These are phyloP conservation scores for Nothopassalora personata DNA, from an alignment of 2,329 filamentous ascomycete genomes.

Conservation along the genomic window DNA sequence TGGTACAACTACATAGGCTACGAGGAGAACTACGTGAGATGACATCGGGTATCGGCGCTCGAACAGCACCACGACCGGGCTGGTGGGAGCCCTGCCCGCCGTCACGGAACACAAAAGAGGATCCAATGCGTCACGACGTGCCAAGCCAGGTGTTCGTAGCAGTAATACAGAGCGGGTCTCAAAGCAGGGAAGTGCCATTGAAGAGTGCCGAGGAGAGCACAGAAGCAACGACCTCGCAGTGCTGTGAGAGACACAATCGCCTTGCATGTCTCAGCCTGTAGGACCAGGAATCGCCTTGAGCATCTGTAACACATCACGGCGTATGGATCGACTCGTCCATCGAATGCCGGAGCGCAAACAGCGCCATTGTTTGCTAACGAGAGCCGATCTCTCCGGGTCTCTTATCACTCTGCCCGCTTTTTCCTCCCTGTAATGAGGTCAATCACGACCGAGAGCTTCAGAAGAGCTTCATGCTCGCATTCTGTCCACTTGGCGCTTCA, in stretches of 20 bases:
- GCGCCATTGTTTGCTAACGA: neutral
- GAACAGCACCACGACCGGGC: neutral
- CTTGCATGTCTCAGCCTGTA: neutral
- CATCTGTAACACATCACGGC: neutral
- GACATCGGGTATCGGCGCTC: neutral
- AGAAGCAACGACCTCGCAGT: neutral
- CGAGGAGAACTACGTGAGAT: neutral
- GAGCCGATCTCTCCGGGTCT: neutral
- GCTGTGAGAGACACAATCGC: neutral
- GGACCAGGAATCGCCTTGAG: neutral
- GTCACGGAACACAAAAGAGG: neutral
- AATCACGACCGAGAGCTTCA: neutral
- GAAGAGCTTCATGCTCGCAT: conserved; percentile 40
- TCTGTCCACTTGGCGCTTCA: conserved; percentile 34
- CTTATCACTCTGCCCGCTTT: neutral
- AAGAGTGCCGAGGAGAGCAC: neutral
- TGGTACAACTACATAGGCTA: neutral
- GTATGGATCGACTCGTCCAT: neutral
- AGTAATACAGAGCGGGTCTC: neutral
- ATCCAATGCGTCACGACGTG: neutral
- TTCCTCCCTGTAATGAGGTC: no score
- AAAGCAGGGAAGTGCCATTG: neutral
- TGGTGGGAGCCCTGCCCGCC: neutral
- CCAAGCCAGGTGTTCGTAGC: neutral
- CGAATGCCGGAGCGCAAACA: neutral